Percentiles rank a stretch among this genome's conserved stretches.
phyloP scores from a whole-genome alignment of 345 rosid genomes.

The Gossypium raimondii region DNA sequence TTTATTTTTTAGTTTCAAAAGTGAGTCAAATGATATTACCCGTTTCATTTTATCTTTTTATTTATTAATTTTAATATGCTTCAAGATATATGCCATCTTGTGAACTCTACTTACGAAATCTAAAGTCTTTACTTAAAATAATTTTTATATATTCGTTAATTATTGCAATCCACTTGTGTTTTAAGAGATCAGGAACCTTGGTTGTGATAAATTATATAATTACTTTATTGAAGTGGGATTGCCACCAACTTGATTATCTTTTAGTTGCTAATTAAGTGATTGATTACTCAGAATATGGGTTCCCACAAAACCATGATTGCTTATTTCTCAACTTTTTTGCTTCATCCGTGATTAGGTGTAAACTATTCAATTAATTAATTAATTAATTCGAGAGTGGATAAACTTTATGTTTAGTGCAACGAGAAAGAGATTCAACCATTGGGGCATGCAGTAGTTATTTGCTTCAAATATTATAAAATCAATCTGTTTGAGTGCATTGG shows the following conservation, averaged over 20 bases:
- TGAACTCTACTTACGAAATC: too few relatives aligned
- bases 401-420: slow-evolving; percentile 18
- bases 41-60: too few relatives aligned
- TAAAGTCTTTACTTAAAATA: too few relatives aligned
- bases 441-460: slow-evolving; percentile 7
- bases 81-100: too few relatives aligned
- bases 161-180: neutral
- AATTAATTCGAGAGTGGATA: slow-evolving; percentile 24
- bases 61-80: too few relatives aligned
- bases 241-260: slow-evolving; percentile 21
- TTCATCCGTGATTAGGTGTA: neutral
- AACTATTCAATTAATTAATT: neutral
- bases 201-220: neutral
- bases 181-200: neutral
- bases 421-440: slow-evolving; percentile 6
- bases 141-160: too few relatives aligned
- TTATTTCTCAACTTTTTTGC: neutral
- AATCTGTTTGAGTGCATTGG: slow-evolving; percentile 4
- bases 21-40: too few relatives aligned
- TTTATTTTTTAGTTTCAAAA: too few relatives aligned
- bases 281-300: slow-evolving; percentile 17
- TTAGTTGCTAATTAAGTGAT: slow-evolving; percentile 11
- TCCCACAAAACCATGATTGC: slow-evolving; percentile 19
- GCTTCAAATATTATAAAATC: neutral
- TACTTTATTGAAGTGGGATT: slow-evolving; percentile 31